phyloP scores from a whole-genome alignment of 192 early-diverging fungal genomes.

The Coemansia sp. region DNA sequence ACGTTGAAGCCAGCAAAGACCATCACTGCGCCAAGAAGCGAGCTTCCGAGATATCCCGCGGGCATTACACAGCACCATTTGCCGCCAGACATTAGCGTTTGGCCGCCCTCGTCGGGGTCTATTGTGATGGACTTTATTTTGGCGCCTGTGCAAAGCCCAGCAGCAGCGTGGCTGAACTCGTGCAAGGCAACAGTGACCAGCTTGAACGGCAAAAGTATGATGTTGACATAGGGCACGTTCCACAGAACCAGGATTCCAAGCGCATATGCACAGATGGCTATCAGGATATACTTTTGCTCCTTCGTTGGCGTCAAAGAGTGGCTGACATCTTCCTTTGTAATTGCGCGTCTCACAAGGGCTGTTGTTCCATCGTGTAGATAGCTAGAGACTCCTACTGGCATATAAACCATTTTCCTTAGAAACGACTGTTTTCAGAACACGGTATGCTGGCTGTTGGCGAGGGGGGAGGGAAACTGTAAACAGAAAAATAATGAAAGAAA shows the following conservation, averaged over 20 bases:
- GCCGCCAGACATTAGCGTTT: slow-evolving; percentile 80
- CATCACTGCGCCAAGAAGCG: slow-evolving; percentile 87
- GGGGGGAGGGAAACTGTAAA: no score
- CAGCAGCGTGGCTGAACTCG: slow-evolving; percentile 92
- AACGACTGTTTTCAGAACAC: not conserved
- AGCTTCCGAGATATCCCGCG: slow-evolving; percentile 87
- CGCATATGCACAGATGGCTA: slow-evolving; percentile 65
- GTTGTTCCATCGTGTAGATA: not conserved
- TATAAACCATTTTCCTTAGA: not conserved
- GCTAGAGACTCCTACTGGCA: not conserved
- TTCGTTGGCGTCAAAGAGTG: slow-evolving; percentile 44
- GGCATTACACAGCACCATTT: slow-evolving; percentile 80
- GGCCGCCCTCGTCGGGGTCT: slow-evolving; percentile 90
- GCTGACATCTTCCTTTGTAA: slow-evolving; percentile 32
- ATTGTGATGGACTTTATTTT: slow-evolving; percentile 85
- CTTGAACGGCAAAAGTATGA: slow-evolving; percentile 94
- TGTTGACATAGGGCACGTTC: slow-evolving; percentile 82
- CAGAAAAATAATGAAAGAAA: no score
- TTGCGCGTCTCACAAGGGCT: slow-evolving; percentile 15
- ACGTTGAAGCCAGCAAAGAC: slow-evolving; percentile 92
- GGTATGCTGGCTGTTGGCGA: not conserved
- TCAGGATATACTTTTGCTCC: slow-evolving; percentile 37
- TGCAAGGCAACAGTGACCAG: slow-evolving; percentile 89
- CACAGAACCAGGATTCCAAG: slow-evolving; percentile 74
- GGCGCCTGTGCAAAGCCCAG: slow-evolving; percentile 84